Evolutionary conservation across 1,284 basidiomycete genomes (phyloP).

Genomic region (Trametes versicolor): DNA sequence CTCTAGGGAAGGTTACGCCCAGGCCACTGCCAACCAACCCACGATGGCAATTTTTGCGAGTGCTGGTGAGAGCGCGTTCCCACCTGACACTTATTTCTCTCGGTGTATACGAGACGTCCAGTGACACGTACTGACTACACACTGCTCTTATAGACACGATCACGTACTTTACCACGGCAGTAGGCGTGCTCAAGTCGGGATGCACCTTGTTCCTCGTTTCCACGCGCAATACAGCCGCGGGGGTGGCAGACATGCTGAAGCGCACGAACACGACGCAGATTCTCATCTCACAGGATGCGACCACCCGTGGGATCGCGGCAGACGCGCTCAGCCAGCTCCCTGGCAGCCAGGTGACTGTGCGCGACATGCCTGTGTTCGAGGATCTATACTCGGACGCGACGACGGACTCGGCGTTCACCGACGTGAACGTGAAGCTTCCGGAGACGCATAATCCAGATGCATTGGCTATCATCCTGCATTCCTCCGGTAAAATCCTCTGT

Average conservation of each 20-base stretch:
- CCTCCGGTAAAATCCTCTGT: conserved; percentile 28
- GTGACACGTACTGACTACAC: not conserved
- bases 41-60: conserved; percentile 33
- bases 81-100: not conserved
- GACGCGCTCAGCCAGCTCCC: conserved; percentile 18
- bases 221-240: conserved; percentile 49
- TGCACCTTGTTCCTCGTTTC: conserved; percentile 49
- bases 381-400: conserved; percentile 25
- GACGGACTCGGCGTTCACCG: conserved; percentile 13
- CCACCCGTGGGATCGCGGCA: conserved; percentile 18
- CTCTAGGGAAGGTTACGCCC: not conserved
- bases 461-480: conserved; percentile 32
- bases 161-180: conserved; percentile 42
- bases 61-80: conserved; percentile 16
- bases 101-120: no score
- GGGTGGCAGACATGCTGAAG: conserved; percentile 47
- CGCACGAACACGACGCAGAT: conserved; percentile 42
- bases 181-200: conserved; percentile 44
- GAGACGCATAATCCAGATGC: conserved; percentile 14
- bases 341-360: conserved; percentile 9
- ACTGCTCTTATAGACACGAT: conserved; percentile 41
- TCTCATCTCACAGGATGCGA: conserved; percentile 41
- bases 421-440: conserved; percentile 21
- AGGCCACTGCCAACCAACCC: conserved; percentile 16
- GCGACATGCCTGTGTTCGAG: conserved; percentile 31